phyloP scores from a whole-genome alignment of 1,284 basidiomycete genomes.

The Phylloporus sp. region DNA sequence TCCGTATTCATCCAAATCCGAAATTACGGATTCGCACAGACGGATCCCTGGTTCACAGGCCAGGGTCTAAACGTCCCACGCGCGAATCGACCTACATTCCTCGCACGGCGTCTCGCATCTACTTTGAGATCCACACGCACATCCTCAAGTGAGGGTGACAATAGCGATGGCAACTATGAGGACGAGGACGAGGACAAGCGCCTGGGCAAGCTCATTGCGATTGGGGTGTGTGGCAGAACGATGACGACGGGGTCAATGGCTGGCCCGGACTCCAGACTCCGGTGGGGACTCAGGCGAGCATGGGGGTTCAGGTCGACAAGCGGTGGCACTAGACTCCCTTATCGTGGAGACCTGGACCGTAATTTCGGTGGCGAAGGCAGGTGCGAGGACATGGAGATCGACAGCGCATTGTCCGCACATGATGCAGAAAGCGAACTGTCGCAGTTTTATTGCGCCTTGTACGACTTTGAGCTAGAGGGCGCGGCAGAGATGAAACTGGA shows the following conservation, averaged over 20 bases:
- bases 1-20: conserved; percentile 58
- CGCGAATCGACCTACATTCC: conserved; percentile 50
- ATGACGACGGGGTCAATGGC: conserved; percentile 38
- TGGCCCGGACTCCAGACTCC: conserved; percentile 54
- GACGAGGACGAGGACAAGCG: conserved; percentile 14
- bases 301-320: conserved; percentile 42
- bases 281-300: conserved; percentile 45
- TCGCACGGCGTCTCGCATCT: conserved; percentile 49
- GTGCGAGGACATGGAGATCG: conserved; percentile 28
- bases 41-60: conserved; percentile 64
- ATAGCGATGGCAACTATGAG: conserved; percentile 5
- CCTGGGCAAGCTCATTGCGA: not conserved
- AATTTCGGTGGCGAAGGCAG: conserved; percentile 54
- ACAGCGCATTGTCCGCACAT: conserved; percentile 27
- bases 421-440: conserved; percentile 49
- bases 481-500: conserved; percentile 77
- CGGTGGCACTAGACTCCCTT: conserved; percentile 43
- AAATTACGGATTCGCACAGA: conserved; percentile 64
- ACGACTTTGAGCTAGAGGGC: conserved; percentile 75
- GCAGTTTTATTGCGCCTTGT: conserved; percentile 72
- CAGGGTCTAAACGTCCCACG: conserved; percentile 61
- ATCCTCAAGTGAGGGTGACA: conserved; percentile 8
- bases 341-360: conserved; percentile 54
- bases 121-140: conserved; percentile 34
- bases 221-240: conserved; percentile 30